These are phyloP conservation scores for Tagetes patula DNA, from an alignment of 129 eudicot species.

Conservation along the genomic window DNA sequence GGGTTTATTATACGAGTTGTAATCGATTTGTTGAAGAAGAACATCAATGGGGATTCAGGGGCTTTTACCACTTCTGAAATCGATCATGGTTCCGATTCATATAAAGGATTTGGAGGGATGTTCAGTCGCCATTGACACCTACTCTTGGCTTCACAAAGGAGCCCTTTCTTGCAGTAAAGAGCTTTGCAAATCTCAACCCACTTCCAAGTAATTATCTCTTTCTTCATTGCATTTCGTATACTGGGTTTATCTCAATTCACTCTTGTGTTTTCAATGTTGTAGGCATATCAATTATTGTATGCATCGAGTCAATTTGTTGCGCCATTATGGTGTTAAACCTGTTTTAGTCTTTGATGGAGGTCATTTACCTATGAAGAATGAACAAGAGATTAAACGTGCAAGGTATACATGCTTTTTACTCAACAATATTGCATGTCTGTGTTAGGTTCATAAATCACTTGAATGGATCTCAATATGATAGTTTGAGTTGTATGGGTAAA, in stretches of 20 bases:
- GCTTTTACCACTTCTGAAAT: slow-evolving; percentile 80
- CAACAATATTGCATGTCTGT: not conserved
- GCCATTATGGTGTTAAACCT: slow-evolving; percentile 87
- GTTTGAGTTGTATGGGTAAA: not conserved
- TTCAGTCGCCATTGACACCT: slow-evolving; percentile 83
- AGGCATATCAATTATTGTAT: slow-evolving; percentile 96
- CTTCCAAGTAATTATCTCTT: slow-evolving; percentile 56
- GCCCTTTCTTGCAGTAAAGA: slow-evolving; percentile 93
- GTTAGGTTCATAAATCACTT: slow-evolving; percentile 4
- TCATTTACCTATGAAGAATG: slow-evolving; percentile 86
- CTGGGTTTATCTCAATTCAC: slow-evolving; percentile 21
- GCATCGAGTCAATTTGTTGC: slow-evolving; percentile 94
- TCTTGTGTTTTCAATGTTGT: slow-evolving; percentile 1
- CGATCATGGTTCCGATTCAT: slow-evolving; percentile 80
- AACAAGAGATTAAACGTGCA: slow-evolving; percentile 91
- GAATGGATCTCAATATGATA: not conserved
- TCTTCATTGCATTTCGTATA: slow-evolving; percentile 5
- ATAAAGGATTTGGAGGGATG: slow-evolving; percentile 83
- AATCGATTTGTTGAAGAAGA: not conserved
- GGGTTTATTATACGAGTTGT: slow-evolving; percentile 12
- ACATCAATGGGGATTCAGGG: slow-evolving; percentile 82
- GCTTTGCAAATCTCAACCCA: slow-evolving; percentile 75
- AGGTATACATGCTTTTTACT: slow-evolving; percentile 41
- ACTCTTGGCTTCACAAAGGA: slow-evolving; percentile 99
- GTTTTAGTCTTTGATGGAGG: slow-evolving; percentile 95